Evolutionary conservation across 2,329 filamentous ascomycete genomes (phyloP).

Genomic region (Exophiala sp.): DNA sequence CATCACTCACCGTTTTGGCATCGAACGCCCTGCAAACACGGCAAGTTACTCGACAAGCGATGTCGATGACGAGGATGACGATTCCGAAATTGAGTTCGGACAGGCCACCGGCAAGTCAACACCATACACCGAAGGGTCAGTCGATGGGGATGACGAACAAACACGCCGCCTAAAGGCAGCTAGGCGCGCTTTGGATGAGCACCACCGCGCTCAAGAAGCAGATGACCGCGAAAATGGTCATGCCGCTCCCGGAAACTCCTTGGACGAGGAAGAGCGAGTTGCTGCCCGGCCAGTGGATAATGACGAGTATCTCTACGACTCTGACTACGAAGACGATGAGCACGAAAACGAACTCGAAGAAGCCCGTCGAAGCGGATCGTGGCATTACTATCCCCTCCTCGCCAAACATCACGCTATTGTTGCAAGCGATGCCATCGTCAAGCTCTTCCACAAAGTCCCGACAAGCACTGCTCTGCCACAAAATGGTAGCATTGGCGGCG

Average conservation of each 20-base stretch:
- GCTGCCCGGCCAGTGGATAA: slow-evolving; percentile 55
- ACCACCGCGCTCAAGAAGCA: slow-evolving; percentile 38
- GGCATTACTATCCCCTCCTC: slow-evolving; percentile 61
- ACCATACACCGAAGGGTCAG: slow-evolving; percentile 31
- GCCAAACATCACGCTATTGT: slow-evolving; percentile 51
- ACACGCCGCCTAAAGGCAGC: slow-evolving; percentile 47
- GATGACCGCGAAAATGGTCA: slow-evolving; percentile 34
- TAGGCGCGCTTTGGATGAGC: slow-evolving; percentile 49
- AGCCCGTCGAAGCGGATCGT: slow-evolving; percentile 71
- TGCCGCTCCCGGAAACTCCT: slow-evolving; percentile 40
- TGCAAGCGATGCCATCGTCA: slow-evolving; percentile 43
- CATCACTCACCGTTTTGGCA: slow-evolving; percentile 81
- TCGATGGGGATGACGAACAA: slow-evolving; percentile 35
- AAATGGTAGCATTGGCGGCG: slow-evolving; percentile 34
- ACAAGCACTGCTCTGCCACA: slow-evolving; percentile 51
- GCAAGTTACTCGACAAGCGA: slow-evolving; percentile 74
- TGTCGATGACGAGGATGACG: slow-evolving; percentile 68
- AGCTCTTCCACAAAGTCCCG: slow-evolving; percentile 49
- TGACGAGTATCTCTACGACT: slow-evolving; percentile 77
- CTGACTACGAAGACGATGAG: slow-evolving; percentile 70
- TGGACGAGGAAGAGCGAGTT: slow-evolving; percentile 83
- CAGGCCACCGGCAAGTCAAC: slow-evolving; percentile 25
- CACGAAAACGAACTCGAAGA: slow-evolving; percentile 67
- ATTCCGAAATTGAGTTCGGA: slow-evolving; percentile 58
- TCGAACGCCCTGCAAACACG: slow-evolving; percentile 72